Percentiles rank a stretch among this genome's conserved stretches.
Conservation (phyloP, 129 eudicot species). For the Flaveria robusta region DNA sequence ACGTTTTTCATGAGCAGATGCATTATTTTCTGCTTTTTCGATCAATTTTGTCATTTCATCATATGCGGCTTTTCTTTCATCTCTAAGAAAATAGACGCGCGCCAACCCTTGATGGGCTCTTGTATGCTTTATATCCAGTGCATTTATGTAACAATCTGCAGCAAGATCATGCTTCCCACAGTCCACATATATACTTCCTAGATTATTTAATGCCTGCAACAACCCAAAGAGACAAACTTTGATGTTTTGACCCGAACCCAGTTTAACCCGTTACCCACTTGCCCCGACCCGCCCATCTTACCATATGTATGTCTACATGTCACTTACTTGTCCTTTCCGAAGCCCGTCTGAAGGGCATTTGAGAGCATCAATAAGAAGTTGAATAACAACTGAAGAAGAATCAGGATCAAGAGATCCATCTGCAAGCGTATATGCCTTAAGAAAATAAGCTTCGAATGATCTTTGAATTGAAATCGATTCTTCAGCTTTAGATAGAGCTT, state of each 20-base stretch:
- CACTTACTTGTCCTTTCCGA: slow-evolving; percentile 77
- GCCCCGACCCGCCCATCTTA: not conserved
- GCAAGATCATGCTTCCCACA: slow-evolving; percentile 81
- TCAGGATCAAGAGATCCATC: slow-evolving; percentile 63
- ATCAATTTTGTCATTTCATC: slow-evolving; percentile 93
- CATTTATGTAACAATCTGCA: slow-evolving; percentile 74
- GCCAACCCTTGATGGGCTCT: slow-evolving; percentile 96
- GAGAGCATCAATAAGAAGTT: slow-evolving; percentile 72
- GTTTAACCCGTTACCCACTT: not conserved
- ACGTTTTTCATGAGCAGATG: slow-evolving; percentile 89
- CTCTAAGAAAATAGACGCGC: slow-evolving; percentile 69
- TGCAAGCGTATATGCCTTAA: slow-evolving; percentile 69
- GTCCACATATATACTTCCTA: slow-evolving; percentile 88
- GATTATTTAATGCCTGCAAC: slow-evolving; percentile 77
- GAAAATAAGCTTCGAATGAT: slow-evolving; percentile 79
- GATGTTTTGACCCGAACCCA: not conserved
- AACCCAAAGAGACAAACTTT: slow-evolving; percentile 12
- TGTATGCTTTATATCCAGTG: slow-evolving; percentile 87
- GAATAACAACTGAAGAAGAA: slow-evolving; percentile 63
- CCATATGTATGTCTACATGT: not conserved
- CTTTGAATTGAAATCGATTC: slow-evolving; percentile 61
- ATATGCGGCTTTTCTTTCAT: slow-evolving; percentile 66
- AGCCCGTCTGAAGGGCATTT: slow-evolving; percentile 83
- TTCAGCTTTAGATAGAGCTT: slow-evolving; percentile 72
- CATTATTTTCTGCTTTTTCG: slow-evolving; percentile 68